Evolutionary conservation across 345 rosid species (phyloP), one percentile per base, ranked within the genome.

Genomic region (Melaleuca alternifolia): DNA sequence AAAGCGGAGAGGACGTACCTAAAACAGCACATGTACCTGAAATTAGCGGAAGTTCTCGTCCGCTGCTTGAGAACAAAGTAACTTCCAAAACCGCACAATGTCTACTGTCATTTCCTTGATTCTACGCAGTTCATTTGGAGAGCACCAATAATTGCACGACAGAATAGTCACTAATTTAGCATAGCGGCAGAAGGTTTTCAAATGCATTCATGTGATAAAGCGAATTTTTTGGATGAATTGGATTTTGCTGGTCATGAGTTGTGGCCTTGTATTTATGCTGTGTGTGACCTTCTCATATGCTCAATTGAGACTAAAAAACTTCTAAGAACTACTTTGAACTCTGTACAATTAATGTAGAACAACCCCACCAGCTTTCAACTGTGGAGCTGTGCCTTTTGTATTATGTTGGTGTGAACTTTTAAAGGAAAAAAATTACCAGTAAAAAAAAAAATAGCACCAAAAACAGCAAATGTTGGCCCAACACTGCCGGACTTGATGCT

Each of bases 11-110:
- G 79, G 79, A 87, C 91, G 96, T 95, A 92, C 91, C 86, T 95
- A 94, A 96, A 97, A 91, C 90, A 91, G 89, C 98, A 95, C 81
- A 95, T 95, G 99, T 97, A 94, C 94, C 91, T 90, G 89, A 91
- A 92, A 87, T 90, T 95, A 85, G 95, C 93, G 4, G 94, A 92
- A 87, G 95, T 95, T 88, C 92, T 95, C 76, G 87, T 88, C 90
- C 93, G 87, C 16, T 54, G 57, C 85, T 16, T 83, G 23, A 50
- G 46, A 30, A 51, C n/a, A 8, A 83, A 52, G 57, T 23, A n/a
- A 30, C 54, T 51, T 83, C 84, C 46, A 24, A 83, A 51, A 83
- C 84, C 10, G 14, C 24, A 23, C 12, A 18, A 51, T 53, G 53
- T 51, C 56, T 28, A 53, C 21, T 6, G 23, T 16, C 84, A 10